Base-by-base conservation (phyloP, 257 asterid species). In the Datura wrightii region DNA sequence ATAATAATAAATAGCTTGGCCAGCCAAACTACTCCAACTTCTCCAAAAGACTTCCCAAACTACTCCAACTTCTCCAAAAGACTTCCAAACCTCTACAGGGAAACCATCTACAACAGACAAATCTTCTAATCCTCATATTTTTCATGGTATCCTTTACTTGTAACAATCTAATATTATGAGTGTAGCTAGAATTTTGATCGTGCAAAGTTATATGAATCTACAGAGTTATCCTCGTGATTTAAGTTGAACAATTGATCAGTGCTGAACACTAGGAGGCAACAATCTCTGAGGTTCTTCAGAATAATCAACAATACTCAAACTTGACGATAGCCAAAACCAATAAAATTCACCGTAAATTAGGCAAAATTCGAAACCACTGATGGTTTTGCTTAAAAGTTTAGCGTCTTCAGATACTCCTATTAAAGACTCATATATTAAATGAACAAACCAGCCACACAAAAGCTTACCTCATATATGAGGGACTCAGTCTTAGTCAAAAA, bases 391-490 rank as follows among this genome's bases (percentile, higher is more conserved):
- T 48, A 74, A 48, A 2, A 74, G 18, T 48, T 48, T 76, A 19
- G 44, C 24, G 24, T 74, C 44, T 46, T 72, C 80, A 46, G 41
- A 6, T 72, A 37, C 46, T 67, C 8, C 50, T 0, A 46, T 24
- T 76, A 76, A 24, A 50, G 3, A 13, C 67, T n/a, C 56, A 31
- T 31, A 5, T 7, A 48, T 66, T 52, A 53, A 66, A 66, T 74
- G 54, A 79, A 66, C 10, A 54, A 79, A 44, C 79, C 80, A 79
- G 24, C 18, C 52, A 39, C 16, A 1, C 52, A 65, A 36, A 79
- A 80, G 59, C 67, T 90, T 90, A 95, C 99, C 98, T 97, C 99
- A 76, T 88, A 97, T 83, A 92, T 89, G 85, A 97, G 90, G 90
- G 96, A 93, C 90, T 89, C 97, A 1, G 90, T 31, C 52, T 87